Base-by-base conservation (phyloP, 73 alveolate genomes). In the Tetrahymena malaccensis region DNA sequence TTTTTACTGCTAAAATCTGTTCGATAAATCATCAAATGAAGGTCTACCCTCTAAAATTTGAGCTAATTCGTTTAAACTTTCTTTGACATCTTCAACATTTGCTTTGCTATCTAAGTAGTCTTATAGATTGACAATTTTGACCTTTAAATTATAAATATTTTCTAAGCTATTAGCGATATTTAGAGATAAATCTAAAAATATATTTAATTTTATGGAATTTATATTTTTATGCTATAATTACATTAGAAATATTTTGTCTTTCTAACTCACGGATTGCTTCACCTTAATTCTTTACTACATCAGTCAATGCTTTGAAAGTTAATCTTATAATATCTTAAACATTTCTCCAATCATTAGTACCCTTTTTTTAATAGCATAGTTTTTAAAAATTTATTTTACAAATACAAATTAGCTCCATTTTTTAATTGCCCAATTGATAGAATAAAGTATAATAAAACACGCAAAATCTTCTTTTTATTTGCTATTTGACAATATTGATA, bases 251-350 rank as follows among this genome's bases (percentile, higher is more conserved):
- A 70, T 70, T 96, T 13, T 97, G 95, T 43, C 95, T 85, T 94
- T 99, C 99, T 8, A 99, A 95, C 85, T 97, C 99, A 93, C 98
- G 95, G 27, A 99, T 95, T 12, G 99, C 98, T 34, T 95, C 96
- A 16, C 99, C 99, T 96, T 99, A 98, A 84, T 96, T 44, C 56
- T 96, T 96, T 25, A 99, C 99, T 27, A 98, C 99, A 85, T 98
- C 99, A 25, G 98, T 97, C 85, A 99, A 96, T 43, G 99, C 99
- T 95, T 97, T 99, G 96, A 99, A 97, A 40, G 99, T 96, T 13
- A 99, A 93, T 94, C 98, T 96, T 44, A 99, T 97, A 70, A 99
- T 99, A 50, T 98, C 99, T 95, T 98, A 97, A 34, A 99, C 96
- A 85, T 98, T 96, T 84, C 98, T 96, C 99, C 99, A 98, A 84